A percentile compares a stretch with the other conserved stretches of the same genome.
Conservation (phyloP, 805 yeast species). For the Ogataea chonburiensis region DNA sequence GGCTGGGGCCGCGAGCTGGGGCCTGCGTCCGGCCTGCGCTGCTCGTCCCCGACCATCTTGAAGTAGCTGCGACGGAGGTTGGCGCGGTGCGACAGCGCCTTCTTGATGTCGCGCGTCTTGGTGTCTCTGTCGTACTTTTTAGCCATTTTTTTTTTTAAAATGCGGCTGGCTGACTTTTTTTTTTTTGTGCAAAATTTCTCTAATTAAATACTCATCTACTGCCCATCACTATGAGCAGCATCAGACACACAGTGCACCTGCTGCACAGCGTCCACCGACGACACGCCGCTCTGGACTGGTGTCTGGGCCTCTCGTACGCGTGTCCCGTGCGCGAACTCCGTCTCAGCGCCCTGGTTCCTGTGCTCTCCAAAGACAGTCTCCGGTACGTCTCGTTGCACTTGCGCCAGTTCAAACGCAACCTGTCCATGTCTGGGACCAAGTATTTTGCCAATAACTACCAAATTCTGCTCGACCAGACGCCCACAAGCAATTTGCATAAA, state of each 20-base stretch:
- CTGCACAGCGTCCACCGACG: too few relatives aligned
- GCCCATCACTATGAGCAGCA: slow-evolving; percentile 22
- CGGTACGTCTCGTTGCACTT: slow-evolving; percentile 10
- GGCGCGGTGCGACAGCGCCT: slow-evolving; percentile 75
- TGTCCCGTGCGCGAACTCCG: slow-evolving; percentile 4
- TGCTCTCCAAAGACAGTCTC: slow-evolving; percentile 8
- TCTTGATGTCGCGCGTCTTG: slow-evolving; percentile 63
- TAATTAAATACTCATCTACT: slow-evolving; percentile 1
- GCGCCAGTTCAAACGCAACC: slow-evolving; percentile 19
- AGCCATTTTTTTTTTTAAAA: too few relatives aligned
- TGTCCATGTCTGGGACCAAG: slow-evolving; percentile 22
- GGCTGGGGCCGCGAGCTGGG: slow-evolving; percentile 17
- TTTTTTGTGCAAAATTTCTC: slow-evolving; percentile 5
- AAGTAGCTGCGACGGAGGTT: slow-evolving; percentile 78
- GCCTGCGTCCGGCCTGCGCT: slow-evolving; percentile 25
- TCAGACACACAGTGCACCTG: too few relatives aligned
- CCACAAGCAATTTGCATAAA: neutral
- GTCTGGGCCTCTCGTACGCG: slow-evolving; percentile 19
- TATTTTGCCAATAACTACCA: slow-evolving; percentile 30
- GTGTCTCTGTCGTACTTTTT: slow-evolving; percentile 29
- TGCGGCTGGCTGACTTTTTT: too few relatives aligned
- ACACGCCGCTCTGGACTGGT: slow-evolving; percentile 31
- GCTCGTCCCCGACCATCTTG: slow-evolving; percentile 69
- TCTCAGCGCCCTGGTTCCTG: slow-evolving; percentile 19
- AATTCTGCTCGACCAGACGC: slow-evolving; percentile 14